Evolutionary conservation across 345 rosid species (phyloP).

Genomic region (Aquilaria malaccensis): DNA sequence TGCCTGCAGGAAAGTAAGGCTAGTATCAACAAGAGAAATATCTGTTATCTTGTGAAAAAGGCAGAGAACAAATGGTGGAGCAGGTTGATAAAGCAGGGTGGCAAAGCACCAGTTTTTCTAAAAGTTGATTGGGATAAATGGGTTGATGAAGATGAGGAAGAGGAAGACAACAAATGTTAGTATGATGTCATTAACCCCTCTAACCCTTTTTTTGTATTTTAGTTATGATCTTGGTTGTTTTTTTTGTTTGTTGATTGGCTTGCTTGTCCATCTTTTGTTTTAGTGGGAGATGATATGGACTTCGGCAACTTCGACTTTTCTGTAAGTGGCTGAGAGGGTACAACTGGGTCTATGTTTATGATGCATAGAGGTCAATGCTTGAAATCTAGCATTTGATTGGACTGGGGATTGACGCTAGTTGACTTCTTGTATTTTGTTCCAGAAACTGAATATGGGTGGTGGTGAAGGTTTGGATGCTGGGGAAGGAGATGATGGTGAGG

Average conservation of each 20-base stretch:
- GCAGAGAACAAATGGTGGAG: constrained; percentile 55
- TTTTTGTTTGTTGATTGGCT: constrained; percentile 9
- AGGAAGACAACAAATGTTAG: constrained; percentile 21
- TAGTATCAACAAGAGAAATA: constrained; percentile 31
- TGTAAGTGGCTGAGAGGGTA: constrained; percentile 17
- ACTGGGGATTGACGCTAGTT: neutral
- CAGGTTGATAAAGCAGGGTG: constrained; percentile 36
- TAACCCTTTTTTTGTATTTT: neutral
- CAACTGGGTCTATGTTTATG: neutral
- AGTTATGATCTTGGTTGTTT: neutral
- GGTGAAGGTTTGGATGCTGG: constrained; percentile 11
- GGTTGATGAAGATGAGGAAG: constrained; percentile 62
- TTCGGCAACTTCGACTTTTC: constrained; percentile 38
- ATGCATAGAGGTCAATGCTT: neutral
- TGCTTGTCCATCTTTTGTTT: constrained; percentile 1
- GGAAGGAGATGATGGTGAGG: constrained; percentile 23
- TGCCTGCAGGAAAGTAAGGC: constrained; percentile 47
- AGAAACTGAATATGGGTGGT: constrained; percentile 23
- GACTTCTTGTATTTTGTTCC: constrained; percentile 5
- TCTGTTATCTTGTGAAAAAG: constrained; percentile 41
- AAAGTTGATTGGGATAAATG: constrained; percentile 63
- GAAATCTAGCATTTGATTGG: neutral
- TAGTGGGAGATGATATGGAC: constrained; percentile 24
- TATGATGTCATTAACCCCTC: neutral
- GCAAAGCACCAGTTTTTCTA: constrained; percentile 41